Base-by-base conservation (phyloP, 306 rosid species). In the Vicia villosa region DNA sequence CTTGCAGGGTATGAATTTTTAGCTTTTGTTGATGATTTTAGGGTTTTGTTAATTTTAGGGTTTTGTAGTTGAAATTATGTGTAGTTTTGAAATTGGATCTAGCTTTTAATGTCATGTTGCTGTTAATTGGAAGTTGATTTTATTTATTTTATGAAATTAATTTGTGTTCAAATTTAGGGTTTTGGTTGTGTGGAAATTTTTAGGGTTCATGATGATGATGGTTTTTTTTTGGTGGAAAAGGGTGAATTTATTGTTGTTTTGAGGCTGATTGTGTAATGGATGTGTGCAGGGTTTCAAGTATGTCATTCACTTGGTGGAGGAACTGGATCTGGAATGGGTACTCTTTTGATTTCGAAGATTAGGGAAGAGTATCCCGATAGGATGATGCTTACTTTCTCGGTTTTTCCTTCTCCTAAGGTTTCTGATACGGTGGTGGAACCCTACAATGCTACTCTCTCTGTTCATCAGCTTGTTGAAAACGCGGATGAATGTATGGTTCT, bases 311-410 rank as follows among this genome's bases (percentile, higher is more conserved):
- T 59, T 0, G 65, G 65, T 59, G 65, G 65, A 59, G 65, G 65
- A 32, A 59, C 65, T 9, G 65, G 65, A 8, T 59, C 65, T 59
- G 65, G 65, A 59, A 59, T 59, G 65, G 65, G 65, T 15, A 59
- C 65, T 9, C 65, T 59, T 34, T 1, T 59, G 9, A 59, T 59
- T 59, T 59, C 65, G 15, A 59, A 59, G 65, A 59, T 59, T 0
- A 59, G 65, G 43, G 65, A 59, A 59, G 65, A 59, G 10, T 59
- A 59, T 45, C 65, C 65, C 1, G 65, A 59, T 4, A 56, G 63
- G 40, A 56, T 56, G 63, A 56, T 56, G 63, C 63, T 56, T 56
- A 56, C 63, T 56, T 56, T 56, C 12, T 56, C 63, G 0, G 63
- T 56, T 26, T 56, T 56, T 0, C 63, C 63, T 4, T 56, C 63